A percentile compares a stretch with the other conserved stretches of the same genome.
Evolutionary conservation across 108 stramenopile genomes (phyloP).

Genomic region (Pinguiococcus pyrenoidosus): DNA sequence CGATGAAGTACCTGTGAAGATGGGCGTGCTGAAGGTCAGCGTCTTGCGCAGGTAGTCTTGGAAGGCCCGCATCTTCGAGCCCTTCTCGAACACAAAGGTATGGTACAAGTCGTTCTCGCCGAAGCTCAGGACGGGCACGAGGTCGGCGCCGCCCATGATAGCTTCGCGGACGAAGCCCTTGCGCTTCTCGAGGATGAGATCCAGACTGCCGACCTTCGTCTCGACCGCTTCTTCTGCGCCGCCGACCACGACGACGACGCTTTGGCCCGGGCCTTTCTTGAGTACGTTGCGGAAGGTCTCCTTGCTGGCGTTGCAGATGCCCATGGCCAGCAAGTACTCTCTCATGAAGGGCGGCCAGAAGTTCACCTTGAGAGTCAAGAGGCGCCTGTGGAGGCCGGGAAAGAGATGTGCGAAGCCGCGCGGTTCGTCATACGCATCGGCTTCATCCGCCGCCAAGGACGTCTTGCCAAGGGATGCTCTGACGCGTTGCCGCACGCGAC

Average conservation of each 20-base stretch:
- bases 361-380: conserved; percentile 2
- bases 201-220: conserved; percentile 10
- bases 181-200: conserved; percentile 37
- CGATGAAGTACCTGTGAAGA: conserved; percentile 6
- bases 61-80: neutral
- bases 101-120: conserved; percentile 30
- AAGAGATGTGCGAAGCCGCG: neutral
- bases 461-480: too few relatives aligned
- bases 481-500: too few relatives aligned
- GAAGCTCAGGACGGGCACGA: conserved; percentile 70
- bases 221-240: conserved; percentile 13
- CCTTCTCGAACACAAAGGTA: too few relatives aligned
- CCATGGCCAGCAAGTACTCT: conserved; percentile 10
- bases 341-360: conserved; percentile 11
- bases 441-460: too few relatives aligned
- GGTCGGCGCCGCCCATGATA: conserved; percentile 46
- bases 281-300: neutral
- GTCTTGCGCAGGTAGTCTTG: conserved; percentile 3
- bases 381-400: conserved; percentile 10
- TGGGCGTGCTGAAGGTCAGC: conserved; percentile 2
- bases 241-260: conserved; percentile 11
- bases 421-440: too few relatives aligned
- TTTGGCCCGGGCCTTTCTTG: neutral
- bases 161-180: conserved; percentile 74
- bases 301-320: conserved; percentile 7